These are phyloP conservation scores for Orobanche coerulescens DNA, from an alignment of 257 asterid species.

Conservation along the genomic window DNA sequence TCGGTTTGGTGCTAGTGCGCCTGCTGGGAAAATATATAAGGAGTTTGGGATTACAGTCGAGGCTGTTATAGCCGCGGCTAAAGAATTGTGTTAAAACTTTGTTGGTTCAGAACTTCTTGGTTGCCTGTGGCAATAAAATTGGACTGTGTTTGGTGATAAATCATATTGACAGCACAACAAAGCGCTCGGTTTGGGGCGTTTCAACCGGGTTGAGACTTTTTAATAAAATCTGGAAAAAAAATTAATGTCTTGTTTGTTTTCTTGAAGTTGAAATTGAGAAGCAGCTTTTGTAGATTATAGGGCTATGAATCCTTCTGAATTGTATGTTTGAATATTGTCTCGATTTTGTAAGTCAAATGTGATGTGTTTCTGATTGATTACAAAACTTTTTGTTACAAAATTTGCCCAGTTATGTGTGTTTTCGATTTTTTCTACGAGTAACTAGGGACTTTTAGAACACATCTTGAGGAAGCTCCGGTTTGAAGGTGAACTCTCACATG, in stretches of 20 bases:
- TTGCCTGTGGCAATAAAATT: background rate
- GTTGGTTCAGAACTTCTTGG: conserved; percentile 6
- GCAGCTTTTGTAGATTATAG: conserved; percentile 29
- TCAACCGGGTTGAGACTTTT: conserved; percentile 17
- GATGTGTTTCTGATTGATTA: conserved; percentile 21
- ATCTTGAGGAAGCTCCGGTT: no score
- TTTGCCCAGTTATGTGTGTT: no score
- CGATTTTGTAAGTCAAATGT: conserved; percentile 29
- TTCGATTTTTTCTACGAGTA: no score
- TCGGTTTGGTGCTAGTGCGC: conserved; percentile 75
- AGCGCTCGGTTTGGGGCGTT: conserved; percentile 15
- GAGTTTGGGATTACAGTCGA: conserved; percentile 67
- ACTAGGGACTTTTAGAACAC: no score
- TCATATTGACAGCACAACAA: conserved; percentile 11
- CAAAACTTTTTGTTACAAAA: conserved; percentile 11
- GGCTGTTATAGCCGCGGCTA: conserved; percentile 65
- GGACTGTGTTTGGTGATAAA: conserved; percentile 8
- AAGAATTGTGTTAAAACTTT: conserved; percentile 33
- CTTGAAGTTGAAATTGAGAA: conserved; percentile 21
- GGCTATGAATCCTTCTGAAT: conserved; percentile 23
- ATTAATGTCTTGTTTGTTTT: conserved; percentile 14
- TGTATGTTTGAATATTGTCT: conserved; percentile 25
- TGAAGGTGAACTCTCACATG: background rate
- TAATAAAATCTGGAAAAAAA: conserved; percentile 26
- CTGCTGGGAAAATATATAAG: conserved; percentile 67